Base-by-base conservation (phyloP, 2,329 filamentous ascomycete species). In the Epichloe festucae region DNA sequence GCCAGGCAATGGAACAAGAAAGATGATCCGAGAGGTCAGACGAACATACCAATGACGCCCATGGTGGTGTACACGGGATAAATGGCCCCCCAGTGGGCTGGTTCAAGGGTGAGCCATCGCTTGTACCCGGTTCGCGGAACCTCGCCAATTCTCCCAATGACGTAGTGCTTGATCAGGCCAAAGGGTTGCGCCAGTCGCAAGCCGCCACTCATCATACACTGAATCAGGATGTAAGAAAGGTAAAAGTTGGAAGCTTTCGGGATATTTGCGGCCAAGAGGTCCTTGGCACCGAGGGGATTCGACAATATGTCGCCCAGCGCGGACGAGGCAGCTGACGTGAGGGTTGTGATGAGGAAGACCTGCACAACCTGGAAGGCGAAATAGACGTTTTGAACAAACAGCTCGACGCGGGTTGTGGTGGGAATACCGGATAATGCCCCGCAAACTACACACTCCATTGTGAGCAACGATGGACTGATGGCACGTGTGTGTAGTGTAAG, bases 211-310 rank as follows among this genome's bases (percentile, higher is more conserved):
- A 84, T 84, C 53, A 97, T 68, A 36, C 91, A 94, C 67, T 97
- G 93, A 3, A 98, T 79, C 35, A 97, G 81, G 58, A 98, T 94
- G 70, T 97, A 98, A 0, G 69, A 88, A 19, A 97, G 84, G 67
- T 96, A 98, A 64, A 97, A 94, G 69, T 95, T 97, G 54, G 89
- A 90, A 0, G 89, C 83, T 52, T 79, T 83, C 17, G 93, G 93
- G 5, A 98, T 74, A 53, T 87, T 85, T 15, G 74, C 62, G 0
- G 89, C 84, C 4, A 95, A 75, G 40, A 94, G 68, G 0, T 65
- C 69, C 0, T 88, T 80, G 6, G 81, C 78, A 0, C 69, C 69
- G 2, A 71, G 65, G 0, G 89, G 89, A 4, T 88, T 59, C 0
- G 81, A 40, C 14, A 82, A 71, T 46, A 94, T 82, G 19, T 80